Conservation (phyloP, 495 filamentous ascomycete species). For the Rhizodiscina lignyota region DNA sequence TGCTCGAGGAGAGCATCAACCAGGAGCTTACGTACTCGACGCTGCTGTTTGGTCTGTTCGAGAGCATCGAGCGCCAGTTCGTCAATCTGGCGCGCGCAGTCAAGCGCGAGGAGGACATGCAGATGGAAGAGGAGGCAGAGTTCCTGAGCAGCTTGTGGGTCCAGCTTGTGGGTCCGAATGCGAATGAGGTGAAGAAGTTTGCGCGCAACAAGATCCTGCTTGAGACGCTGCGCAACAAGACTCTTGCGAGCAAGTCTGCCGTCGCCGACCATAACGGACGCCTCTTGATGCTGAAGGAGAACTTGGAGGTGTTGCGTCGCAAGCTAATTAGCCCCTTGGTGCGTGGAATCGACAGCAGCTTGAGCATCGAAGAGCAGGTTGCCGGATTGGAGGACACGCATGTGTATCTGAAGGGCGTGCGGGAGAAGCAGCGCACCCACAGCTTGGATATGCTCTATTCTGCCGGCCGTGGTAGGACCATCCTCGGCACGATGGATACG, state of each 20-base stretch:
- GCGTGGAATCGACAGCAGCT: constrained; percentile 42
- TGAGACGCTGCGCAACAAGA: constrained; percentile 58
- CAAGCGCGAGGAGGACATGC: constrained; percentile 59
- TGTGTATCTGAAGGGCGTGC: constrained; percentile 50
- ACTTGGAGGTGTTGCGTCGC: constrained; percentile 56
- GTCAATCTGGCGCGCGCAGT: constrained; percentile 76
- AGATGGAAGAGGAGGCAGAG: constrained; percentile 63
- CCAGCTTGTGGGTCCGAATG: constrained; percentile 57
- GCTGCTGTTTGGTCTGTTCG: constrained; percentile 66
- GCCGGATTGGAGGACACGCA: constrained; percentile 63
- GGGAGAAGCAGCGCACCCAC: constrained; percentile 66
- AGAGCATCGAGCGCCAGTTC: constrained; percentile 76
- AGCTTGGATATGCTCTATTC: constrained; percentile 41
- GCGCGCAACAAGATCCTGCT: constrained; percentile 67
- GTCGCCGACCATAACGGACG: constrained; percentile 71
- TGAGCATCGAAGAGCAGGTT: constrained; percentile 72
- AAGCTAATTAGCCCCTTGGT: constrained; percentile 73
- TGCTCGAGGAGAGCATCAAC: constrained; percentile 76
- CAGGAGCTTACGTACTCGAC: constrained; percentile 63
- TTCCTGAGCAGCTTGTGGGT: constrained; percentile 76
- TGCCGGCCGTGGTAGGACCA: not conserved
- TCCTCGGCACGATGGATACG: not conserved
- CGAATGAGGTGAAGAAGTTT: constrained; percentile 59
- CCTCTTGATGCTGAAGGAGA: constrained; percentile 60
- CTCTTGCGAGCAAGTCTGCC: constrained; percentile 69